Percentiles rank a stretch among this genome's conserved stretches.
phyloP scores from a whole-genome alignment of 768 basidiomycete species.

The Suillus subalutaceus region DNA sequence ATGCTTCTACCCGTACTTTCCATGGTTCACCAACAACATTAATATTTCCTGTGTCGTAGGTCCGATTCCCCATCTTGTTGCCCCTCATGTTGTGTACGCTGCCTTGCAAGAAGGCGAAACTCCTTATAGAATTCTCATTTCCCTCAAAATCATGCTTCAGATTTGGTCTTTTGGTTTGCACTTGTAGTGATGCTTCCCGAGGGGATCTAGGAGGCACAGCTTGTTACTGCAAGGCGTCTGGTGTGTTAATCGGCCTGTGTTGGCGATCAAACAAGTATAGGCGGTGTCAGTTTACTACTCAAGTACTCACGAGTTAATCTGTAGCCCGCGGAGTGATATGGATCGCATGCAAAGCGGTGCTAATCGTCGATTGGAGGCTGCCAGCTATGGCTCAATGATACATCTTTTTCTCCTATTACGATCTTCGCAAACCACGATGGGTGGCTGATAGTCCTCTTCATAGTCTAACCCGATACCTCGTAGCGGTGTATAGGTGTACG shows the following conservation, averaged over 20 bases:
- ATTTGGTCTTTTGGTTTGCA: background rate
- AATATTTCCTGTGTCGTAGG: background rate
- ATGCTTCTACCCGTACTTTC: background rate
- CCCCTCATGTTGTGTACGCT: background rate
- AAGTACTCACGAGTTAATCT: background rate
- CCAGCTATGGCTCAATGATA: background rate
- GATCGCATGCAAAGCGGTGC: background rate
- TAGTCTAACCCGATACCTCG: background rate
- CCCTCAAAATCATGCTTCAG: background rate
- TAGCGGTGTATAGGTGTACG: background rate
- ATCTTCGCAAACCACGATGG: background rate
- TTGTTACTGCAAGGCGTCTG: background rate
- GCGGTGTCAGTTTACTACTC: background rate
- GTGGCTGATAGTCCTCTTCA: background rate
- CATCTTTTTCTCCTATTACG: background rate
- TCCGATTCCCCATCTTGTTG: background rate
- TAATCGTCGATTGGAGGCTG: background rate
- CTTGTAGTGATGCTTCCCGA: background rate
- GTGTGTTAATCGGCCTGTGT: background rate
- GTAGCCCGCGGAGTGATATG: background rate
- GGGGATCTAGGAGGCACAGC: background rate
- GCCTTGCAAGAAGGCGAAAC: background rate
- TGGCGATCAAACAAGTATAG: background rate
- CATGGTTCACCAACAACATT: background rate
- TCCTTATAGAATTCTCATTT: background rate